Base-by-base conservation (phyloP, 805 yeast genomes). In the Hemisphaericaspora nanyangensis region DNA sequence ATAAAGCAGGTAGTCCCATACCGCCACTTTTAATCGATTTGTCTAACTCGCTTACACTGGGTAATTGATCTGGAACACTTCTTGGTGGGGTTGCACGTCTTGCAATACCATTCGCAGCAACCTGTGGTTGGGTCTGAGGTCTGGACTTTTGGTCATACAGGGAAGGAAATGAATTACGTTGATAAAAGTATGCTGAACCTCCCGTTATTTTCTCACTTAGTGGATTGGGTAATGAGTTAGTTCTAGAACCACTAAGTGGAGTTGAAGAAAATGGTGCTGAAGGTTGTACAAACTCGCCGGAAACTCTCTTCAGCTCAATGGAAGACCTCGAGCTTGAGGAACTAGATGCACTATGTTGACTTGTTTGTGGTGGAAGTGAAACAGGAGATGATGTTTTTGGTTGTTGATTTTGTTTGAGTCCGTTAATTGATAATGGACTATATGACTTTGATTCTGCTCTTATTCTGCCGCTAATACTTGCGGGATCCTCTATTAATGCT, bases 1-100 rank as follows among this genome's bases (percentile, higher is more conserved):
- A 31, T 17, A 37, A 37, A 5, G 40, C 36, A 15, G 40, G 40
- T 22, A 37, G 31, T 6, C 33, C 35, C 4, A 24, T 17, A 25
- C 20, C 24, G 3, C 28, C 16, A 17, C 20, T 8, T 31, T 58
- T 52, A 27, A 64, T 52, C 19, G 62, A 53, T 36, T 58, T 60
- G 40, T 62, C 65, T 29, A 65, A 50, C 43, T 65, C 71, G 26
- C 59, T 56, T 27, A 65, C 68, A 7, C 65, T 58, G 4, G 71
- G 71, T 17, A 65, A 50, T 31, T 44, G 50, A 13, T 35, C 30
- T 2, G 32, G 30, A 20, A 27, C 24, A 13, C 29, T 34, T n/a
- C 18, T 35, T 31, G 39, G 43, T 5, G 42, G 36, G 4, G 30
- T 19, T 8, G 13, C 16, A 17, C 8, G 8, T n/a, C 24, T 12